Base-by-base conservation (phyloP, 2,329 filamentous ascomycete genomes). In the Neonectria sp. region DNA sequence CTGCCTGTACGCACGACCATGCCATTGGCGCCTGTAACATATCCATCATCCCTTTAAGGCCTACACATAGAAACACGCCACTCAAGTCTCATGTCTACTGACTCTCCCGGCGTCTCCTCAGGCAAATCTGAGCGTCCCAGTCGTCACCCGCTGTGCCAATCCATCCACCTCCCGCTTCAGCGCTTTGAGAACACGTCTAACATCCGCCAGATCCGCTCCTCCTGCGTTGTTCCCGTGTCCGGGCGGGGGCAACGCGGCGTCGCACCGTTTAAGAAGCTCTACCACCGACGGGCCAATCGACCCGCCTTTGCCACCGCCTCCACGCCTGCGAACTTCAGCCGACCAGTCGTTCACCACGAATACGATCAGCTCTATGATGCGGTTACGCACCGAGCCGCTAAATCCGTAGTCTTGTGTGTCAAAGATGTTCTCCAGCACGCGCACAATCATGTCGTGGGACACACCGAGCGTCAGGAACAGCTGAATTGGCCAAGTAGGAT, bases 321-420 rank as follows among this genome's bases (percentile, higher is more conserved):
- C 84, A 17, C 83, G 82, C 53, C 86, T 79, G 71, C 86, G 84
- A 6, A 85, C 80, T 63, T 88, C 85, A 27, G 82, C 81, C 15
- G 84, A 81, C 86, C 86, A 88, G 61, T 81, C 80, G 60, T 83
- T 82, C 12, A 88, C 82, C 1, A 83, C 83, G 57, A 82, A 83
- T 43, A 83, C 79, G 70, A 90, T 87, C 79, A 88, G 86, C 76
- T 89, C 86, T 46, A 89, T 84, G 25, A 90, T 82, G 24, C 84
- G 80, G 63, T 82, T 84, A 58, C 87, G 82, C 37, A 78, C 77
- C 31, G 82, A 80, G 45, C 86, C 87, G 31, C 85, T 87, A 77
- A 90, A 90, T 0, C 88, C 88, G 49, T 87, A 84, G 73, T 89
- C 88, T 70, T 90, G 88, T 3, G 86, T 85, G 71, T 90, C 87